Base-by-base conservation (phyloP, 2,329 filamentous ascomycete species). In the Aspergillus sp. region DNA sequence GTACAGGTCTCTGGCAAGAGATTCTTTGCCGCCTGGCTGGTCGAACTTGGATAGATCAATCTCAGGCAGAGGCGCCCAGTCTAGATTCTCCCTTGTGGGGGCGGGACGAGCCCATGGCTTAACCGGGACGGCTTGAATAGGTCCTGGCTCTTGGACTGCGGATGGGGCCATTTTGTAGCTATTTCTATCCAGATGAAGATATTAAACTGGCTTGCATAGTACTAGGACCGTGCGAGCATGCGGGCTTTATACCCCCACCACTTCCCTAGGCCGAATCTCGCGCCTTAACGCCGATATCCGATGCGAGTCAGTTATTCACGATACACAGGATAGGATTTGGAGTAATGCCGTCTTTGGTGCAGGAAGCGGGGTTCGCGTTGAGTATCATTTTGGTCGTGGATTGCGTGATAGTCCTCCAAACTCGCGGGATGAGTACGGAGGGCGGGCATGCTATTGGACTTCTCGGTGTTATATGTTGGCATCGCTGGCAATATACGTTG, bases 1-100 rank as follows among this genome's bases (percentile, higher is more conserved):
- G 46, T 81, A 78, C 2, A 86, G 76, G 61, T 85, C 80, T 39
- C 77, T 75, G 2, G 82, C 81, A 0, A 86, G 70, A 39, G 74
- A 73, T 58, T 83, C 73, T 62, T 84, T 85, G 4, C 83, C 83
- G 0, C 79, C 82, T 0, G 82, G 81, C 42, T 78, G 67, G 27
- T 82, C 78, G 64, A 83, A 86, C 30, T 78, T 77, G 34, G 80
- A 80, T 3, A 86, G 76, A 64, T 86, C 83, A 7, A 86, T 76
- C 2, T 81, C 83, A 5, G 80, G 77, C 3, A 86, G 75, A 52
- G 84, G 80, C 0, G 82, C 80, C 80, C 82, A 85, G 11, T 69
- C 67, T 2, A 72, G 58, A 3, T 60, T 20, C 20, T 65, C 64
- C 13, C 58, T 42, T 5, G 69, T 71, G 2, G 63, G 62, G 2